phyloP scores from a whole-genome alignment of 495 filamentous ascomycete species.

The Penicillium desertorum region DNA sequence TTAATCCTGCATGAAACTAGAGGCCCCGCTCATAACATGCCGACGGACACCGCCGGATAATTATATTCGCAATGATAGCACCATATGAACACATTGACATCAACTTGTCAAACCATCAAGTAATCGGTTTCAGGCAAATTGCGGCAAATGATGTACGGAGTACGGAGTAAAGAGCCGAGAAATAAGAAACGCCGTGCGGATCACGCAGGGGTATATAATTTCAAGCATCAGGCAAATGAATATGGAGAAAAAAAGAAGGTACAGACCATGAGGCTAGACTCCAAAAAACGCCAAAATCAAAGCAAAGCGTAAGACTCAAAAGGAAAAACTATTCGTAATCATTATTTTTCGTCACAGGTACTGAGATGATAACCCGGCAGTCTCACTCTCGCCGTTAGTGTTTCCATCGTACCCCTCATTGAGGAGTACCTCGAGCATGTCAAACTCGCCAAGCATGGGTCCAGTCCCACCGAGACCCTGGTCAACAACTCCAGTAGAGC shows the following conservation, averaged over 20 bases:
- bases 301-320: background rate
- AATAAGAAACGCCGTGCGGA: conserved; percentile 19
- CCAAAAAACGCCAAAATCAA: background rate
- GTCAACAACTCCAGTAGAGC: conserved; percentile 48
- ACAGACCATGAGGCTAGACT: conserved; percentile 7
- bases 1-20: background rate
- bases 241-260: background rate
- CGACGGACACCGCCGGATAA: conserved; percentile 25
- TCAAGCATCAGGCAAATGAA: conserved; percentile 1
- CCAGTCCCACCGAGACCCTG: conserved; percentile 50
- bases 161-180: background rate
- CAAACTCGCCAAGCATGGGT: conserved; percentile 49
- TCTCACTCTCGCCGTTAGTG: conserved; percentile 26
- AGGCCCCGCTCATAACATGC: conserved; percentile 10
- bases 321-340: background rate
- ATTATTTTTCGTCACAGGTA: conserved; percentile 19
- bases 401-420: conserved; percentile 48
- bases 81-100: background rate
- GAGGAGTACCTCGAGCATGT: conserved; percentile 49
- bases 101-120: background rate
- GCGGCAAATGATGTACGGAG: background rate
- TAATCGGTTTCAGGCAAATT: conserved; percentile 22
- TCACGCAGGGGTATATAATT: conserved; percentile 29
- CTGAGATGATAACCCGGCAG: conserved; percentile 25
- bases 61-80: background rate